phyloP scores from a whole-genome alignment of 2,329 filamentous ascomycete species.

The Pestalotiopsis sp. region DNA sequence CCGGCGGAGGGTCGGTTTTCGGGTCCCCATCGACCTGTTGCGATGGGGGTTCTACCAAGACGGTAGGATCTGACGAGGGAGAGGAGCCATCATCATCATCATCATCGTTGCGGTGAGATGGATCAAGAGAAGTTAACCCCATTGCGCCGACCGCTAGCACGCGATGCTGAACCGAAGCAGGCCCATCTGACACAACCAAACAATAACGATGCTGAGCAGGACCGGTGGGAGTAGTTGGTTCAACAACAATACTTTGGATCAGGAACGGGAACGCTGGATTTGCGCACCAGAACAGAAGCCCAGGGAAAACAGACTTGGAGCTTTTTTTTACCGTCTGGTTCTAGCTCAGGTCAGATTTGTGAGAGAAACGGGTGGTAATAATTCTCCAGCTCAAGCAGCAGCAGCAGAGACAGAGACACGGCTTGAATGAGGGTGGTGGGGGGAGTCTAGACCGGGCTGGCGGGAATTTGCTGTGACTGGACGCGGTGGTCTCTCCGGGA shows the following conservation, averaged over 20 bases:
- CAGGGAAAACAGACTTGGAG: not conserved
- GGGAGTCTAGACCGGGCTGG: conserved; percentile 2
- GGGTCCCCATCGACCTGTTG: not conserved
- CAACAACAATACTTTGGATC: not conserved
- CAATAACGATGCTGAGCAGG: not conserved
- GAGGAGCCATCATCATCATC: not conserved
- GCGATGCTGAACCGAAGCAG: not conserved
- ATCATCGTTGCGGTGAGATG: not conserved
- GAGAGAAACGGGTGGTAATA: not conserved
- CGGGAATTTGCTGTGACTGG: not conserved
- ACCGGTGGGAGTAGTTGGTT: not conserved
- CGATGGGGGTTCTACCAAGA: not conserved
- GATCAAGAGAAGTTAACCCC: conserved; percentile 1
- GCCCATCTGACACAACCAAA: conserved; percentile 8
- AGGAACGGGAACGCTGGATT: not conserved
- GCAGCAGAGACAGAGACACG: not conserved
- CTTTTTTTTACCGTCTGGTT: not conserved
- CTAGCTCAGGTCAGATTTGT: not conserved
- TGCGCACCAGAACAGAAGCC: not conserved
- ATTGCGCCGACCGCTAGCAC: conserved; percentile 8
- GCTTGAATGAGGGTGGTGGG: conserved; percentile 2
- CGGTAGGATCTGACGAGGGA: not conserved
- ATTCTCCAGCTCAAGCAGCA: not conserved
- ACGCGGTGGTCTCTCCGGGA: not conserved
- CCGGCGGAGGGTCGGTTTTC: not conserved